Conservation (phyloP, 2,329 filamentous ascomycete species). For the Ophiostoma piceae region DNA sequence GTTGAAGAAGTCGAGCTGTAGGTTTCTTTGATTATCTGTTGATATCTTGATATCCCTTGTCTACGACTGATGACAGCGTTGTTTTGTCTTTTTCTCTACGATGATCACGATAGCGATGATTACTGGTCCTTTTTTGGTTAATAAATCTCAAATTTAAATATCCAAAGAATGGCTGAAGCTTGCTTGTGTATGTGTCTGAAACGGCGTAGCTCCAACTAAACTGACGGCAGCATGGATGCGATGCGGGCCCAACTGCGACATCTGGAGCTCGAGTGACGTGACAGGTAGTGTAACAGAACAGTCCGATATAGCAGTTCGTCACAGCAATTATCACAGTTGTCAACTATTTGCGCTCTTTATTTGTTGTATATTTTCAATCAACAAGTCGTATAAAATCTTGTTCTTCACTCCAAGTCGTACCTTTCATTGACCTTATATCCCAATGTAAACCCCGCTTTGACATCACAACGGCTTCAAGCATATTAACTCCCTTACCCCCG, state of each 20-base stretch:
- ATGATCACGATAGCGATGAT: not conserved
- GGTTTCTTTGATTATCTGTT: not conserved
- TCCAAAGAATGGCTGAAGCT: not conserved
- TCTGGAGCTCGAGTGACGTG: not conserved
- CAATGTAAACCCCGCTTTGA: not conserved
- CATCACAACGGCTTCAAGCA: constrained; percentile 4
- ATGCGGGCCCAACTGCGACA: not conserved
- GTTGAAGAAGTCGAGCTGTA: not conserved
- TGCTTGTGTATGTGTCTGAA: not conserved
- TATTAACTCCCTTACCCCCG: not conserved
- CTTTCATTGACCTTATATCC: not conserved
- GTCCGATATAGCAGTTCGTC: not conserved
- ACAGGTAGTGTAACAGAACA: not conserved
- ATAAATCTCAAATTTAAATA: not conserved
- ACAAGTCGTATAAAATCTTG: not conserved
- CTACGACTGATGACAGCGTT: not conserved
- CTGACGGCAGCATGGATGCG: not conserved
- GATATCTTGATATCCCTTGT: not conserved
- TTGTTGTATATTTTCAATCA: not conserved
- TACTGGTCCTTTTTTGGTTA: not conserved
- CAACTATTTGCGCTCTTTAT: not conserved
- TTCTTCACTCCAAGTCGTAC: not conserved
- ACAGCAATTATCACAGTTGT: not conserved
- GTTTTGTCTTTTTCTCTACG: not conserved
- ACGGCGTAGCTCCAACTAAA: not conserved